Evolutionary conservation across 1,139 yeast genomes (phyloP), one percentile per base, ranked within the genome.

Genomic region (Magnusiomyces magnusii): DNA sequence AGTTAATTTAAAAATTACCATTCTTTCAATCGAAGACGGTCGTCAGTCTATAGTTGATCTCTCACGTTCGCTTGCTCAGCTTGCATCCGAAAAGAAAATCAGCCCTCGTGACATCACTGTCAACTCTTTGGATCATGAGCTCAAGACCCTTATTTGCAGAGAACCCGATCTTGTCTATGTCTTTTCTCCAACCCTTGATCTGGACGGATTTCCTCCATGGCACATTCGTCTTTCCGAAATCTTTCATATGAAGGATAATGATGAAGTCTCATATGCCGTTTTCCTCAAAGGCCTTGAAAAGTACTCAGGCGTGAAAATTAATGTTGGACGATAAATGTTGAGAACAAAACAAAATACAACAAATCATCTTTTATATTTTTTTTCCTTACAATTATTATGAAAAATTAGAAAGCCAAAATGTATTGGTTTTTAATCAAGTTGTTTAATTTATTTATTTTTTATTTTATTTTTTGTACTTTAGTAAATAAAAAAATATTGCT

Each of bases 171-270:
- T 93, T 64, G 77, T 93, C 57, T 78, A 95, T 51, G 76, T 88
- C 59, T 93, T 93, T 72, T 90, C 91, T n/a, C 96, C 97, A 10
- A 77, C 78, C 21, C 77, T 93, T 64, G 95, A 91, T 70, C 79
- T 95, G 57, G 96, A 91, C 71, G 97, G 96, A 39, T 95, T 86
- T 71, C 98, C 99, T 23, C 99, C 99, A 28, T 93, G 99, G 99
- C 98, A 93, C 69, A 83, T 91, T 51, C 80, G 99, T 62, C 80
- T 95, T 60, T 81, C 92, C 10, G 99, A 93, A 69, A 83, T 93
- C 67, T 92, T 86, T 74, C 88, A 95, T 88, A 93, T 89, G 68
- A 86, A 88, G 9, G 96, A 89, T 69, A 91, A 91, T 71, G 87
- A 88, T 69, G 85, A 82, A 61, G 96, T 91, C 54, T 80, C 83